A percentile compares a stretch with the other conserved stretches of the same genome.
Conservation (phyloP, 2,329 filamentous ascomycete species). For the Escovopsis sp. region DNA sequence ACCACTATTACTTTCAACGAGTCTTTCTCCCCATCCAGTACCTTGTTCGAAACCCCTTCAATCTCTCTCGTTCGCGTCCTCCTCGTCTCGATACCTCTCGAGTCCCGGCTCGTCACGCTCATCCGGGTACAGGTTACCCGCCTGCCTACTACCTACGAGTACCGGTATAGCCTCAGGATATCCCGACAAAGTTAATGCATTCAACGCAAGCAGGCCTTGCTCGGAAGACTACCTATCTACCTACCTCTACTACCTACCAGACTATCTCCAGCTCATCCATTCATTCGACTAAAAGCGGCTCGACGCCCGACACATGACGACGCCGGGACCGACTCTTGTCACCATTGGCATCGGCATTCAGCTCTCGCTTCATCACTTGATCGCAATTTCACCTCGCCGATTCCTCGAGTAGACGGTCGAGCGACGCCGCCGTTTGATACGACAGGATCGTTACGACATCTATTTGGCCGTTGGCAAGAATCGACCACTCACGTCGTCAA, state of each 20-base stretch:
- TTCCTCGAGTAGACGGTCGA: conserved; percentile 6
- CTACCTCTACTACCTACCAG: no score
- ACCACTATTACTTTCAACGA: no score
- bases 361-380: no score
- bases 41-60: no score
- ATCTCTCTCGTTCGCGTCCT: no score
- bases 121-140: no score
- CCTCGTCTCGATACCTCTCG: no score
- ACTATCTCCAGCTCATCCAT: conserved; percentile 8
- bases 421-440: conserved; percentile 15
- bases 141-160: no score
- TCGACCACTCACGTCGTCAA: conserved; percentile 13
- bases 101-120: no score
- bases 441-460: conserved; percentile 10
- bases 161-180: conserved; percentile 1
- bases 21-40: no score
- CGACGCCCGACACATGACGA: no score
- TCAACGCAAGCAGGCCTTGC: conserved; percentile 47
- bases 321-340: not conserved
- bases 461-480: not conserved
- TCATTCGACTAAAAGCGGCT: no score
- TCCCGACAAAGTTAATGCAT: conserved; percentile 14
- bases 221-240: conserved; percentile 28
- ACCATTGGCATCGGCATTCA: not conserved
- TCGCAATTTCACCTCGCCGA: conserved; percentile 1